Percentiles rank a stretch among this genome's conserved stretches.
Evolutionary conservation across 768 basidiomycete species (phyloP).

Genomic region (Clitopilus hobsonii): DNA sequence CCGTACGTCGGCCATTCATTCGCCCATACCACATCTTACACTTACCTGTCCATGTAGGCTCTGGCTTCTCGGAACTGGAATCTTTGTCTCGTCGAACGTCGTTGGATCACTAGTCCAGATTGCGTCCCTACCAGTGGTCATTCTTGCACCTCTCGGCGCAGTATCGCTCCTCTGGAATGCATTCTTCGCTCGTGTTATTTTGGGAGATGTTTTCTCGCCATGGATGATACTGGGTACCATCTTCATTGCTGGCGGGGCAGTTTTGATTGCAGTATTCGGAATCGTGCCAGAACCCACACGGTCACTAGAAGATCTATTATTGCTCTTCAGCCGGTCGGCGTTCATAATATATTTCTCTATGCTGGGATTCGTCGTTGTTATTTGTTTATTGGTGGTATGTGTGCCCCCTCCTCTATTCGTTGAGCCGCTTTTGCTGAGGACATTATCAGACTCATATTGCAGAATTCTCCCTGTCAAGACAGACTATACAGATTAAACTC

Average conservation of each 20-base stretch:
- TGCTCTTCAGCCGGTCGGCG: slow-evolving; percentile 66
- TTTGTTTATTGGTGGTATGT: slow-evolving; percentile 62
- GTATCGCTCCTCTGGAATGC: slow-evolving; percentile 94
- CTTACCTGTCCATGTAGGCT: slow-evolving; percentile 40
- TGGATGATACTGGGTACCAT: slow-evolving; percentile 86
- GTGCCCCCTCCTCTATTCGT: neutral
- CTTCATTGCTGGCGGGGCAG: slow-evolving; percentile 84
- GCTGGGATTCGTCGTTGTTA: slow-evolving; percentile 53
- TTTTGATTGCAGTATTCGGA: slow-evolving; percentile 87
- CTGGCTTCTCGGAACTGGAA: slow-evolving; percentile 82
- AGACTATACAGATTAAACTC: slow-evolving; percentile 21
- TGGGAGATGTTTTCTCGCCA: slow-evolving; percentile 81
- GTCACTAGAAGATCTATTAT: slow-evolving; percentile 78
- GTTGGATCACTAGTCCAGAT: slow-evolving; percentile 89
- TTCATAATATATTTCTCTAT: slow-evolving; percentile 83
- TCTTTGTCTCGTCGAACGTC: slow-evolving; percentile 87
- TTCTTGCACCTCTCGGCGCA: slow-evolving; percentile 90
- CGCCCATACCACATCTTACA: too few species aligned
- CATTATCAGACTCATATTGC: slow-evolving; percentile 60
- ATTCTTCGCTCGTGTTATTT: slow-evolving; percentile 78
- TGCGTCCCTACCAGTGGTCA: slow-evolving; percentile 89
- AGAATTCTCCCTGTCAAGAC: slow-evolving; percentile 42
- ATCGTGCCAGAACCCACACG: slow-evolving; percentile 87
- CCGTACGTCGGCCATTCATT: slow-evolving; percentile 75
- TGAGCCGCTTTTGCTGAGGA: neutral